Conservation (phyloP, 2,329 filamentous ascomycete genomes). For the Colletotrichum liaoningense region DNA sequence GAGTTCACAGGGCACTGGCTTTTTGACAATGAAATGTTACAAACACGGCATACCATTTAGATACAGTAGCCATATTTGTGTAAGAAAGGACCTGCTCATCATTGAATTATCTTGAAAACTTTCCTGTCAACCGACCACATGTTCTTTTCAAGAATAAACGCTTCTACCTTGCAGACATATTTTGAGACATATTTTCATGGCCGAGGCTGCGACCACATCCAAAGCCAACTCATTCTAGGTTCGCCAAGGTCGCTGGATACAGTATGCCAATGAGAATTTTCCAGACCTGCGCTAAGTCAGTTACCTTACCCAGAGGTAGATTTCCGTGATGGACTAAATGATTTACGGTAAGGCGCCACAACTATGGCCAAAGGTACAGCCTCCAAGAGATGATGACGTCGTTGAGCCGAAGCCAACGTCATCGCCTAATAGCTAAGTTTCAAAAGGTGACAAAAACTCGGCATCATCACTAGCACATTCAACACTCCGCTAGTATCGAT, state of each 20-base stretch:
- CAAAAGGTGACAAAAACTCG: background rate
- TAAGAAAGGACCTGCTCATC: no score
- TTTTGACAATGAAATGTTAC: no score
- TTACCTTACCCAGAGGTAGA: background rate
- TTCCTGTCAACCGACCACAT: no score
- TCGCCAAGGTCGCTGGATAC: background rate
- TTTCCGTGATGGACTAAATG: background rate
- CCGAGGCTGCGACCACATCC: background rate
- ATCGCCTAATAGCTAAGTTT: background rate
- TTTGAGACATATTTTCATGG: no score
- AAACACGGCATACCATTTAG: no score
- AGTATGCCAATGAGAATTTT: background rate
- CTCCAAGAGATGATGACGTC: background rate
- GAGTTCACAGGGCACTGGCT: no score
- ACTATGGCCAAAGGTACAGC: background rate
- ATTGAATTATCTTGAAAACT: no score
- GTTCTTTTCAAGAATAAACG: no score
- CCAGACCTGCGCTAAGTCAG: background rate
- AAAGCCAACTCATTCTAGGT: background rate
- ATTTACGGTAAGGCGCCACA: background rate
- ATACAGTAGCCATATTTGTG: no score
- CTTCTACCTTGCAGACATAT: no score
- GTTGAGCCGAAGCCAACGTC: background rate
- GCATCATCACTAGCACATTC: background rate
- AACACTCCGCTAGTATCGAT: background rate